A percentile compares a stretch with the other conserved stretches of the same genome.
Evolutionary conservation across 208 protist species (phyloP).

Genomic region (Leptomonas pyrrhocoris): DNA sequence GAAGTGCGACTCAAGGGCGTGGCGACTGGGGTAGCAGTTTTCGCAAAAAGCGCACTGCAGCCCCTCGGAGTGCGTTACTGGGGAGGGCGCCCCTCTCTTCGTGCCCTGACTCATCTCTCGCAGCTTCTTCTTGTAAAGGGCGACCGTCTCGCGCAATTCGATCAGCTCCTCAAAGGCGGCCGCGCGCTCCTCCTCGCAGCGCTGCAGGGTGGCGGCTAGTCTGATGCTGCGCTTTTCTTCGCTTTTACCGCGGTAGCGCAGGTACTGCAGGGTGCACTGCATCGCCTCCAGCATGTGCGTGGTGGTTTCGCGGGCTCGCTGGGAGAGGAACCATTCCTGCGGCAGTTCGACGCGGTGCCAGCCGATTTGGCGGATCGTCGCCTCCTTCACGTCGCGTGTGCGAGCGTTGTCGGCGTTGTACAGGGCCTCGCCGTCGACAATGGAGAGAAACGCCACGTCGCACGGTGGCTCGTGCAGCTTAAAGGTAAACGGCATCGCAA

Average conservation of each 20-base stretch:
- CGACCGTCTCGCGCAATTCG: conserved; percentile 55
- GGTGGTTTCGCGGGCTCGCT: conserved; percentile 32
- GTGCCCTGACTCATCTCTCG: conserved; percentile 8
- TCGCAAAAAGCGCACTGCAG: conserved; percentile 60
- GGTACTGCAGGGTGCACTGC: conserved; percentile 86
- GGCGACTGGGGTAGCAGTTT: conserved; percentile 62
- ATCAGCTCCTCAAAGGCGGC: conserved; percentile 71
- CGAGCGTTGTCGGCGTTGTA: conserved; percentile 51
- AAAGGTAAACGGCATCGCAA: conserved; percentile 67
- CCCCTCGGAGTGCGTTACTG: background rate
- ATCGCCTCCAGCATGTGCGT: conserved; percentile 50
- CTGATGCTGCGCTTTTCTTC: conserved; percentile 30
- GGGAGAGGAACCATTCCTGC: conserved; percentile 71
- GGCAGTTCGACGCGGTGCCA: conserved; percentile 61
- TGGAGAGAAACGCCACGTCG: conserved; percentile 71
- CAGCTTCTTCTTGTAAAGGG: conserved; percentile 36
- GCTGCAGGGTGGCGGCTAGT: conserved; percentile 19
- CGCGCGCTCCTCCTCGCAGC: conserved; percentile 50
- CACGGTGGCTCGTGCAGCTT: conserved; percentile 53
- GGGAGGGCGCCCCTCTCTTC: background rate
- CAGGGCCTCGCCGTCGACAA: conserved; percentile 66
- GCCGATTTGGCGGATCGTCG: conserved; percentile 70
- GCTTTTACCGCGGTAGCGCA: conserved; percentile 30
- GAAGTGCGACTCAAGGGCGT: conserved; percentile 71
- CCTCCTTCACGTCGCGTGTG: conserved; percentile 45